A percentile compares a stretch with the other conserved stretches of the same genome.
Evolutionary conservation across 169 alveolate species (phyloP).

Genomic region (Plasmodium vivax): DNA sequence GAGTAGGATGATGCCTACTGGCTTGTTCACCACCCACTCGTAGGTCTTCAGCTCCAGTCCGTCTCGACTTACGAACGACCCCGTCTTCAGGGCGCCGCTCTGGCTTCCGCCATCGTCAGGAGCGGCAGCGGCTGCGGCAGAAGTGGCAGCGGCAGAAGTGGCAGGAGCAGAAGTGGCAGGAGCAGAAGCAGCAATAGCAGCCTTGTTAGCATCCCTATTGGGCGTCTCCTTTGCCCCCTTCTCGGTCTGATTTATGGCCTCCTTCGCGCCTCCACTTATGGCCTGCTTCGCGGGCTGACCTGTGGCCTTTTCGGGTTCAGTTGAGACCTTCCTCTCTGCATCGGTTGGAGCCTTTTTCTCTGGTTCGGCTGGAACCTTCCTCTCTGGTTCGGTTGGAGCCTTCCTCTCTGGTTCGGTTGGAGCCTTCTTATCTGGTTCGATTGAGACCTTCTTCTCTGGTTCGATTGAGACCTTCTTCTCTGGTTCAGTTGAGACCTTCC

Average conservation of each 20-base stretch:
- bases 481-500: too few relatives aligned
- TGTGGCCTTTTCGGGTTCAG: neutral
- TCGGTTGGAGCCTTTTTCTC: neutral
- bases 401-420: too few relatives aligned
- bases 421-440: too few relatives aligned
- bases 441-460: too few relatives aligned
- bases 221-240: neutral
- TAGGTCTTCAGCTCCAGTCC: conserved; percentile 59
- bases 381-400: neutral
- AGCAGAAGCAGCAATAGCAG: too few relatives aligned
- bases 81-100: neutral
- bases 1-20: conserved; percentile 28
- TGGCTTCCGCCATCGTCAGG: neutral
- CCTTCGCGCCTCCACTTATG: neutral
- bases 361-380: neutral
- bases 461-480: too few relatives aligned
- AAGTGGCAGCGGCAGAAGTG: too few relatives aligned
- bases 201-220: neutral
- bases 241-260: neutral
- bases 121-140: too few relatives aligned
- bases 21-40: conserved; percentile 18
- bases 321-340: neutral
- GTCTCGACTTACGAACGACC: conserved; percentile 30
- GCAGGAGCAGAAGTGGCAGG: too few relatives aligned
- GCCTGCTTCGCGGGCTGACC: neutral